Base-by-base conservation (phyloP, 257 asterid species). In the Datura wrightii region DNA sequence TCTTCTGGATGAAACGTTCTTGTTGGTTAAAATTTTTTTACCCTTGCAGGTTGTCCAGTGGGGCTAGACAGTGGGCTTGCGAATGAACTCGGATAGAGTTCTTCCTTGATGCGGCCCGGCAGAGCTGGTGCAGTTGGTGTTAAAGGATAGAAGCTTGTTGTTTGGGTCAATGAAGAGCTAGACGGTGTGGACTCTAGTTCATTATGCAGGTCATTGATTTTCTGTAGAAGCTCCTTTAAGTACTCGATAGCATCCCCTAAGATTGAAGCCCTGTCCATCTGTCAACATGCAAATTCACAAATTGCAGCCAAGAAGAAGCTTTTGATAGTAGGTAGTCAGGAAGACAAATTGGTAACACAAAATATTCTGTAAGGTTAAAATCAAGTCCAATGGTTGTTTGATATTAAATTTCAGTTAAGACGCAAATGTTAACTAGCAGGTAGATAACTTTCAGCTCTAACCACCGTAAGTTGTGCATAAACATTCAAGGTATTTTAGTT, bases 201-300 rank as follows among this genome's bases (percentile, higher is more conserved):
- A 85, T 89, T 92, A 86, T 94, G 95, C 66, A 94, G 94, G 86
- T 94, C 97, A 80, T 92, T 94, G 78, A 94, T 94, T 80, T 94
- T 91, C 90, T 93, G 97, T 90, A 94, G 84, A 52, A 93, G 94
- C 85, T 93, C 97, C 90, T 93, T 94, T 80, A 94, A 85, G 89
- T 94, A 94, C 86, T 94, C 98, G 50, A 94, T 93, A 41, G 98
- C 98, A 83, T 94, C 98, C 81, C 98, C 98, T 42, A 94, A 90
- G 83, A 94, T 93, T 18, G 98, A 93, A 86, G 97, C 98, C 89
- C 97, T 91, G 89, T 94, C 98, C 98, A 94, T 94, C 98, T 94
- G 72, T 60, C 36, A 76, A 85, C 79, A 69, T 60, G 79, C 46
- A 24, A 13, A 31, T 42, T 37, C 79, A 86, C 44, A 76, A 6